These are phyloP conservation scores for Trichocladium antarcticum DNA, from an alignment of 495 filamentous ascomycete species.

Conservation along the genomic window DNA sequence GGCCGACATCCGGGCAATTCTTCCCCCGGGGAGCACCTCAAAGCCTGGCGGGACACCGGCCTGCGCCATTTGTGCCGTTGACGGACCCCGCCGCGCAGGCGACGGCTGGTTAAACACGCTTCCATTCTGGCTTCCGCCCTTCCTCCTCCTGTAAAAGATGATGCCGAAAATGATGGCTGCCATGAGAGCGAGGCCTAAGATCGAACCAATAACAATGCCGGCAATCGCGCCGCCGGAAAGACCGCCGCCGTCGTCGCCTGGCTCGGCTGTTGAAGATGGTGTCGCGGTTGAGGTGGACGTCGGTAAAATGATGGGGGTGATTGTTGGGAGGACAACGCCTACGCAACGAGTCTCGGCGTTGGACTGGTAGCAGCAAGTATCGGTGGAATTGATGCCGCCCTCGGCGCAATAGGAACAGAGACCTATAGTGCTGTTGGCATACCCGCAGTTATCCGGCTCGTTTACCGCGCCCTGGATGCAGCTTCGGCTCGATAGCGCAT, in stretches of 20 bases:
- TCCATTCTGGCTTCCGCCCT: slow-evolving; percentile 48
- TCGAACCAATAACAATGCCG: slow-evolving; percentile 74
- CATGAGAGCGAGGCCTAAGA: slow-evolving; percentile 51
- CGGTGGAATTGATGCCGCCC: slow-evolving; percentile 79
- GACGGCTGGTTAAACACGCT: slow-evolving; percentile 79
- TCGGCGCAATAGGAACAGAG: slow-evolving; percentile 77
- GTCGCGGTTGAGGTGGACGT: slow-evolving; percentile 36
- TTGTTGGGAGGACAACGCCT: slow-evolving; percentile 62
- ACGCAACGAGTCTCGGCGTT: slow-evolving; percentile 57
- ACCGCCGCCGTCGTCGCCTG: slow-evolving; percentile 36
- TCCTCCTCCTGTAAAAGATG: slow-evolving; percentile 47
- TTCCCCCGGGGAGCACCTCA: slow-evolving; percentile 70
- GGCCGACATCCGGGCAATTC: slow-evolving; percentile 93
- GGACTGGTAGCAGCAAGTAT: slow-evolving; percentile 88
- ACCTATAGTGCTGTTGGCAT: slow-evolving; percentile 63
- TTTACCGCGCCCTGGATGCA: slow-evolving; percentile 72
- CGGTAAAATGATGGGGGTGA: slow-evolving; percentile 52
- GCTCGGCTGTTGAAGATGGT: slow-evolving; percentile 23
- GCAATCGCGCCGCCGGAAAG: slow-evolving; percentile 80
- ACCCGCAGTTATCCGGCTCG: slow-evolving; percentile 84
- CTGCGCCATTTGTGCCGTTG: slow-evolving; percentile 25
- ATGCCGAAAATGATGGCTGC: slow-evolving; percentile 44
- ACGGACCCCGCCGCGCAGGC: slow-evolving; percentile 51
- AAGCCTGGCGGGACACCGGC: slow-evolving; percentile 46
- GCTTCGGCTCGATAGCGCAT: slow-evolving; percentile 54